Conservation (phyloP, 345 rosid genomes). For the Linum tenue region DNA sequence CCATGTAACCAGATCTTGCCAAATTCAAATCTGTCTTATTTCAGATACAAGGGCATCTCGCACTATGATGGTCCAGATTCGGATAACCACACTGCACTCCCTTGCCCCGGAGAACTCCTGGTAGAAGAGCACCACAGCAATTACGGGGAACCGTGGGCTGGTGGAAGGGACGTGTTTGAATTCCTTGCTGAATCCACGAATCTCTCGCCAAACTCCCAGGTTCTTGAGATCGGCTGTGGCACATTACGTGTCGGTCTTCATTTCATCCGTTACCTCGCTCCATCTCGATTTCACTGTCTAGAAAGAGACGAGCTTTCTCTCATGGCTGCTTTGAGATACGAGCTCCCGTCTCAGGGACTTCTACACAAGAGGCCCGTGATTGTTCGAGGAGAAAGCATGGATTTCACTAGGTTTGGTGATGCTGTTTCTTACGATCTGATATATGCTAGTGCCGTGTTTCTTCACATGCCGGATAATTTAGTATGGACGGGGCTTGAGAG, state of each 20-base stretch:
- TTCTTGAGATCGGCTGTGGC: constrained; percentile 96
- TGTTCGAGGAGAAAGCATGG: constrained; percentile 87
- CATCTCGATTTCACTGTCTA: constrained; percentile 67
- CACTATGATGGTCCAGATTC: constrained; percentile 59
- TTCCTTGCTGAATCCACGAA: constrained; percentile 59
- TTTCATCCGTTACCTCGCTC: constrained; percentile 65
- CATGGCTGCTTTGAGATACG: constrained; percentile 89
- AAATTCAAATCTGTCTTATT: background rate
- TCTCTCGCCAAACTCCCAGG: constrained; percentile 45
- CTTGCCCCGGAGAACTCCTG: constrained; percentile 85
- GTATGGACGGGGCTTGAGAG: constrained; percentile 92
- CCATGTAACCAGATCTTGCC: background rate
- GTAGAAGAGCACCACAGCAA: constrained; percentile 93
- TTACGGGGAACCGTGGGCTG: constrained; percentile 98
- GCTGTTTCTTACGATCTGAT: constrained; percentile 55
- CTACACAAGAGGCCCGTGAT: constrained; percentile 72
- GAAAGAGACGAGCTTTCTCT: constrained; percentile 92
- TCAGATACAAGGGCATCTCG: constrained; percentile 80
- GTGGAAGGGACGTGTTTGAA: constrained; percentile 90
- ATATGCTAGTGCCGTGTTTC: constrained; percentile 94
- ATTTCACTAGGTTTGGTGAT: constrained; percentile 64
- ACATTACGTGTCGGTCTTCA: constrained; percentile 90
- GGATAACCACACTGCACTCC: constrained; percentile 63
- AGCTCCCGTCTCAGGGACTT: constrained; percentile 94
- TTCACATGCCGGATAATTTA: constrained; percentile 92